A percentile compares a stretch with the other conserved stretches of the same genome.
Evolutionary conservation across 805 yeast genomes (phyloP).

Genomic region (Metschnikowia reukaufii): DNA sequence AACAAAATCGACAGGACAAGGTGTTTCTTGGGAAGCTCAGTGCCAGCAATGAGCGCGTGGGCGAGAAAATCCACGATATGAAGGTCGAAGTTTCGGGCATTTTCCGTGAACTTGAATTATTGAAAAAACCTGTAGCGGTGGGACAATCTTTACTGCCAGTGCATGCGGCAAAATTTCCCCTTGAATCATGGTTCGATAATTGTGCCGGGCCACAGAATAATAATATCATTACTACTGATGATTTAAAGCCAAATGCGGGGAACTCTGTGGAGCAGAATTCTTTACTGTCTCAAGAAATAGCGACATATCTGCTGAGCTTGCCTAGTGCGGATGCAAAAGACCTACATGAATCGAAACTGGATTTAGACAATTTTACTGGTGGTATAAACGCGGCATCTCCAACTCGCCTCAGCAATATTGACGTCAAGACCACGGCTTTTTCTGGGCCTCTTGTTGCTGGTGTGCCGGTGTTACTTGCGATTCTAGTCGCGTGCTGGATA

Average conservation of each 20-base stretch:
- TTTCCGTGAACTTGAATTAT: slow-evolving; percentile 4
- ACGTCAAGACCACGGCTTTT: neutral
- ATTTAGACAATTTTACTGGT: neutral
- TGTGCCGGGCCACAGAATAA: too few species aligned
- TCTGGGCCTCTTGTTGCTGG: neutral
- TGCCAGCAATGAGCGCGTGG: slow-evolving; percentile 16
- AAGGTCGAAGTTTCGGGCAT: slow-evolving; percentile 15
- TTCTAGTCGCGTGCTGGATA: slow-evolving; percentile 10
- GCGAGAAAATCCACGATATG: slow-evolving; percentile 18
- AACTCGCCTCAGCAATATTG: neutral
- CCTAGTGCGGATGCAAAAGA: neutral
- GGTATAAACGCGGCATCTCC: neutral
- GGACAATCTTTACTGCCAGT: neutral
- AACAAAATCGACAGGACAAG: slow-evolving; percentile 17
- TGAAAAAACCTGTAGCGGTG: slow-evolving; percentile 5
- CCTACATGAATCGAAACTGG: neutral
- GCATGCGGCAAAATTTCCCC: neutral
- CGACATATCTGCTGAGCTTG: too few species aligned
- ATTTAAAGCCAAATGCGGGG: too few species aligned
- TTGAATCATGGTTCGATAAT: neutral
- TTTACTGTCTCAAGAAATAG: too few species aligned
- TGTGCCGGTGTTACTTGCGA: neutral
- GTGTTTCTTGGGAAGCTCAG: slow-evolving; percentile 16
- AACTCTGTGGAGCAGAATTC: neutral
- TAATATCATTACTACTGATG: too few species aligned